Conservation (phyloP, 2,329 filamentous ascomycete genomes). For the Dendryphion nanum region DNA sequence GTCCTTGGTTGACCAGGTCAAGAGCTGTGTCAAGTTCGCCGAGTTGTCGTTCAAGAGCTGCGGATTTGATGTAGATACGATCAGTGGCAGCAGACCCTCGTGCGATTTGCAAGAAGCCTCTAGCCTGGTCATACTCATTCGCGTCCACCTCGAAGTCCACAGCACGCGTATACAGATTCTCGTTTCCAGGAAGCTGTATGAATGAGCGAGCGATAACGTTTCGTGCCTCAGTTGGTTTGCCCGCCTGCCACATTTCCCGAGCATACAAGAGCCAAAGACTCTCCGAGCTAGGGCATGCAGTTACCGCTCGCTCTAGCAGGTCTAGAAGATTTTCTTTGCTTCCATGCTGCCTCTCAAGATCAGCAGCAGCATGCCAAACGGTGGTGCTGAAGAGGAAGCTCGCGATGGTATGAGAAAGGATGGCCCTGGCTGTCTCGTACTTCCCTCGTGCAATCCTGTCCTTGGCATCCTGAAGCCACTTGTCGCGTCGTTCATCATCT, state of each 20-base stretch:
- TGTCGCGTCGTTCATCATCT: conserved; percentile 92
- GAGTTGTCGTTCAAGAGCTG: conserved; percentile 85
- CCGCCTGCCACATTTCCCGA: conserved; percentile 88
- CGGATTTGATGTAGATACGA: conserved; percentile 95
- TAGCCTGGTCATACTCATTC: conserved; percentile 75
- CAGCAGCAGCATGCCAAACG: conserved; percentile 86
- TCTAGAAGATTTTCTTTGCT: conserved; percentile 78
- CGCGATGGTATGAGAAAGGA: conserved; percentile 86
- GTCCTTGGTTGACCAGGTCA: conserved; percentile 80
- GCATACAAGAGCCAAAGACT: conserved; percentile 95
- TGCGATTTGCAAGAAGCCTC: conserved; percentile 77
- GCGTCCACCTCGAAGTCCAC: conserved; percentile 96
- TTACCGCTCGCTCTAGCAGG: conserved; percentile 87
- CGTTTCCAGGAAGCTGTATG: conserved; percentile 92
- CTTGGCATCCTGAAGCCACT: conserved; percentile 93
- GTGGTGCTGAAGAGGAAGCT: conserved; percentile 86
- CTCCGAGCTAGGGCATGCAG: conserved; percentile 87
- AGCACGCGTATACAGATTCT: conserved; percentile 95
- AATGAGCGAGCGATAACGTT: conserved; percentile 86
- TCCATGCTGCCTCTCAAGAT: conserved; percentile 87
- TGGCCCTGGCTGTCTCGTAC: conserved; percentile 88
- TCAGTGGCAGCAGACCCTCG: conserved; percentile 89
- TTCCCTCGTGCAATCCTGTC: conserved; percentile 75
- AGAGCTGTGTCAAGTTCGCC: conserved; percentile 78
- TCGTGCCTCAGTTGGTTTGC: conserved; percentile 82